Percentiles rank a stretch among this genome's conserved stretches.
Evolutionary conservation across 2,329 filamentous ascomycete genomes (phyloP).

Genomic region (Fusarium domesticum): DNA sequence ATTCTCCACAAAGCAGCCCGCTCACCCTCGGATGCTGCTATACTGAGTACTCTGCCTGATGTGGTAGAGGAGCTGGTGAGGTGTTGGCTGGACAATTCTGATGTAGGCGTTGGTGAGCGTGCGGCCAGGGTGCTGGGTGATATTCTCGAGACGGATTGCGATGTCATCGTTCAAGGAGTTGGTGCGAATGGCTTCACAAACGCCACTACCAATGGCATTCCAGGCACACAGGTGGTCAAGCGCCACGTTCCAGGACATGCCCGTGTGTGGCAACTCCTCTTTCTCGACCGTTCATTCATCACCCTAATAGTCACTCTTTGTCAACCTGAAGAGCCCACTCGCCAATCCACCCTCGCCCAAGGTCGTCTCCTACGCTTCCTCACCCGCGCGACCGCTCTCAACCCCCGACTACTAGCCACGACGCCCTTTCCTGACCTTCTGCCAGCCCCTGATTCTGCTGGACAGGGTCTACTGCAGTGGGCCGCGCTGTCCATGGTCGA

Average conservation of each 20-base stretch:
- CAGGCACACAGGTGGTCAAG: constrained; percentile 37
- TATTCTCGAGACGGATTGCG: constrained; percentile 55
- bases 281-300: constrained; percentile 46
- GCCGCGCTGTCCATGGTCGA: constrained; percentile 52
- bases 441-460: constrained; percentile 21
- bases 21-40: constrained; percentile 47
- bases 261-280: constrained; percentile 52
- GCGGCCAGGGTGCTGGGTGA: constrained; percentile 50
- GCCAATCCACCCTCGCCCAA: constrained; percentile 49
- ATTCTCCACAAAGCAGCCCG: constrained; percentile 54
- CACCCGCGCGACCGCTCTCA: constrained; percentile 47
- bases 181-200: constrained; percentile 18
- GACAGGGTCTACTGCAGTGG: constrained; percentile 48
- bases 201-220: constrained; percentile 17
- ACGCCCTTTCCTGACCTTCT: constrained; percentile 39
- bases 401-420: constrained; percentile 41
- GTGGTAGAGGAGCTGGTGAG: constrained; percentile 48
- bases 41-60: constrained; percentile 48
- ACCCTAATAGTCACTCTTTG: constrained; percentile 40
- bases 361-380: constrained; percentile 51
- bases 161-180: constrained; percentile 32
- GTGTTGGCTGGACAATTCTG: constrained; percentile 51
- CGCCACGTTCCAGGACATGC: constrained; percentile 48
- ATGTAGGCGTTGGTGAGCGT: constrained; percentile 55
- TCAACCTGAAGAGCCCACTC: constrained; percentile 32